Base-by-base conservation (phyloP, 1,139 yeast species). In the Yamadazyma spencermartinsiae region DNA sequence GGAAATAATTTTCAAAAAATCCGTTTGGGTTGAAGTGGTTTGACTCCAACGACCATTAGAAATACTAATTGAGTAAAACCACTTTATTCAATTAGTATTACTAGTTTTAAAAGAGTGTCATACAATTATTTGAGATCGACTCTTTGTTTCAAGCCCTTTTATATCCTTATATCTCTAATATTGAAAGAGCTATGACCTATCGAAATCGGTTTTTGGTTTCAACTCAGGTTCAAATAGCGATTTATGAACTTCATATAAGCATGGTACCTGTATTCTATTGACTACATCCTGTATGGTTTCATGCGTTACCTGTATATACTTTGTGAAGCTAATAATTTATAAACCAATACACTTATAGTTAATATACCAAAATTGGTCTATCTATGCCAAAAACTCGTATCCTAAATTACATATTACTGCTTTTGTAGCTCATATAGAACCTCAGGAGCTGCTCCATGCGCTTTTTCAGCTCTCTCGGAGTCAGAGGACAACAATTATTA, bases 21-120 rank as follows among this genome's bases (percentile, higher is more conserved):
- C 27, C 27, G 27, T 12, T 24, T 24, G 27, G 27, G 27, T 24
- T 24, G 27, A 24, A 24, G 27, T 24, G 27, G 27, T 24, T 24
- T 24, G 27, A 24, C 27, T 24, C n/a, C 27, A 24, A 24, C 12
- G 13, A 24, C 27, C 11, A 24, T 12, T 24, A 24, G 27, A 8
- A 24, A 24, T 20, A 20, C 23, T 20, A 20, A 20, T 20, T 20
- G 10, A 20, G 23, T 20, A 20, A 20, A 20, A 20, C 23, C 23
- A 10, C 23, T 20, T 20, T 20, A 20, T 20, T 20, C 10, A 20
- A 20, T 20, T 10, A 20, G 9, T 20, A 8, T 20, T 20, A 8
- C 7, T 10, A 20, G 7, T 8, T 20, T 20, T 8, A 20, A 20
- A 20, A 20, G 9, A 20, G 23, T 20, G 10, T 20, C 23, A 8